Percentiles rank a stretch among this genome's conserved stretches.
Conservation (phyloP, 2,329 filamentous ascomycete species). For the Diaporthe longicolla region DNA sequence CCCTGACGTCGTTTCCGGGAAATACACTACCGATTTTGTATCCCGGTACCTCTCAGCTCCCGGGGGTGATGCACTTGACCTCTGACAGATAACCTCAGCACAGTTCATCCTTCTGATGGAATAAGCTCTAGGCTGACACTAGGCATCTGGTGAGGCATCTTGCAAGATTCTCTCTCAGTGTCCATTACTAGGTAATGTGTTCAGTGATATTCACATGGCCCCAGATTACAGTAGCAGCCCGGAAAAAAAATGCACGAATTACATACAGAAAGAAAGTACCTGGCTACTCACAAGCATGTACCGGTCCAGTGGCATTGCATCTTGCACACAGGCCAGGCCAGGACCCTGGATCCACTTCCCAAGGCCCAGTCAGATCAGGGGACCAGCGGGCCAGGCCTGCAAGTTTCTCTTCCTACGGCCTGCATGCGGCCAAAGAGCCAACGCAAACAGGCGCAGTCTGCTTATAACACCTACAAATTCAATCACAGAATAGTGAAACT, state of each 20-base stretch:
- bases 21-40: background rate
- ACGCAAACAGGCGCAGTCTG: constrained; percentile 9
- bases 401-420: background rate
- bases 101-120: background rate
- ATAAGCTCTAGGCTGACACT: background rate
- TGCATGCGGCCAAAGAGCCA: constrained; percentile 14
- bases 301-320: constrained; percentile 4
- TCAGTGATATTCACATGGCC: background rate
- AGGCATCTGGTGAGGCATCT: background rate
- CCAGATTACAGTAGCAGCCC: background rate
- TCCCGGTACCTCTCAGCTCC: background rate
- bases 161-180: background rate
- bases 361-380: constrained; percentile 13
- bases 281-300: background rate
- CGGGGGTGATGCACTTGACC: background rate
- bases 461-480: background rate
- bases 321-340: background rate
- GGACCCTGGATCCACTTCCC: constrained; percentile 29
- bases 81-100: background rate
- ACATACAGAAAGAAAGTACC: background rate
- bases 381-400: constrained; percentile 15
- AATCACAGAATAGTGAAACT: background rate
- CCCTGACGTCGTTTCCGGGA: constrained; percentile 30
- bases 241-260: background rate
- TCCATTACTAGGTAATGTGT: background rate